Base-by-base conservation (phyloP, 2,329 filamentous ascomycete genomes). In the Fragosphaeria purpurea region DNA sequence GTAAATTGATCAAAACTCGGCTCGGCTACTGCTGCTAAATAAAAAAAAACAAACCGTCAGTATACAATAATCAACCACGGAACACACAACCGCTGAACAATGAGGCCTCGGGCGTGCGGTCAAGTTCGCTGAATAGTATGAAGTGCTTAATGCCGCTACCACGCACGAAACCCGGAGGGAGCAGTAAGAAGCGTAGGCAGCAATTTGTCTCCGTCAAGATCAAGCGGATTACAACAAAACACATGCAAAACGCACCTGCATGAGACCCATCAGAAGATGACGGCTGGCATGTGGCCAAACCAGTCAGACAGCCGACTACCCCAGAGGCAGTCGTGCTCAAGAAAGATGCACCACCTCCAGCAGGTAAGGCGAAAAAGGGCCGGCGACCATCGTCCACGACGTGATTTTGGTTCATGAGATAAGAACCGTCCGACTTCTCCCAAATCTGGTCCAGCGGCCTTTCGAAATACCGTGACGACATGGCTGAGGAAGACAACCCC, bases 261-360 rank as follows among this genome's bases (percentile, higher is more conserved):
- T 54, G 50, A 41, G 65, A 54, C 32, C 65, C 65, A 56, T 62
- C 63, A 30, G 60, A 56, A 42, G 63, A 60, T 49, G 63, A 67
- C n/a, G 66, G 61, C 34, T 62, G 56, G 50, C 67, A 71, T 47
- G 67, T 51, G 33, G 61, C 54, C 40, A 69, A 62, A 52, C 58
- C 63, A 34, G 53, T 6, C 51, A 46, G 41, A 48, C 47, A 53
- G 44, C 50, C 13, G 49, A 48, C n/a, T 46, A 54, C 41, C 1
- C 46, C 44, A 4, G 52, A 48, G 1, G 52, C 49, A 3, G 52
- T 50, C 4, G 47, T 31, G 10, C 43, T 47, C 5, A 54, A 37
- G 35, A 54, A 48, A 5, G 50, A 51, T 8, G 10, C 10, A 4
- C 52, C 40, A 9, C 32, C 35, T 13, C 38, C 10, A 1, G 50